Conservation (phyloP, 371 early-diverging fungal genomes). For the Mortierella sp. region DNA sequence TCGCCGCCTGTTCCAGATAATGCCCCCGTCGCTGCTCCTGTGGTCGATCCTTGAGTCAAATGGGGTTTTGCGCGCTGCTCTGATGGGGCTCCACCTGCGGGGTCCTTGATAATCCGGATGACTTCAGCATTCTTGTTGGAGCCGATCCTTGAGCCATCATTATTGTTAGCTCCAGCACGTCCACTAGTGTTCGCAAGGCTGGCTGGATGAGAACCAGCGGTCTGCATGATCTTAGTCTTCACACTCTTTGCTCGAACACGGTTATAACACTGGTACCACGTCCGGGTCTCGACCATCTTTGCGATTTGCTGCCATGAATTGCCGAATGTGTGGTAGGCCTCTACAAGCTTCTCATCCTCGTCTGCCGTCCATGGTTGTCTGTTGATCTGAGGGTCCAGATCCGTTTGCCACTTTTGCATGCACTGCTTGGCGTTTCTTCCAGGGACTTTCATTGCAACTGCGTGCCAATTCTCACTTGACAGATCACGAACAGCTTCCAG, state of each 20-base stretch:
- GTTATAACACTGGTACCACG: slow-evolving; percentile 54
- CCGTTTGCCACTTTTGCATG: slow-evolving; percentile 56
- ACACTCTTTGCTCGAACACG: slow-evolving; percentile 54
- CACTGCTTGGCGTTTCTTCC: slow-evolving; percentile 54
- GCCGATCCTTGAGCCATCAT: neutral
- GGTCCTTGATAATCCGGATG: slow-evolving; percentile 5
- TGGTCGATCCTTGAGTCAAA: neutral
- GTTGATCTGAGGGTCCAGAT: slow-evolving; percentile 52
- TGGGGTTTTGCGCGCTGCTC: neutral
- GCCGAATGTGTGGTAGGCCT: slow-evolving; percentile 50
- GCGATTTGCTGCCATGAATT: slow-evolving; percentile 56
- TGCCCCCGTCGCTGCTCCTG: neutral
- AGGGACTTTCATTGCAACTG: slow-evolving; percentile 48
- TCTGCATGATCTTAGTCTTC: slow-evolving; percentile 43
- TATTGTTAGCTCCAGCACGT: neutral
- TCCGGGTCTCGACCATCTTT: slow-evolving; percentile 52
- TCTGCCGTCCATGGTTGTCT: slow-evolving; percentile 44
- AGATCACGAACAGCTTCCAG: slow-evolving; percentile 45
- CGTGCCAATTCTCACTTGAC: slow-evolving; percentile 53
- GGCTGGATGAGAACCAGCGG: slow-evolving; percentile 32
- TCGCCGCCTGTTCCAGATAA: neutral
- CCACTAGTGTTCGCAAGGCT: slow-evolving; percentile 18
- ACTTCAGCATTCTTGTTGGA: slow-evolving; percentile 4
- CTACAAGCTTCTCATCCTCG: slow-evolving; percentile 47
- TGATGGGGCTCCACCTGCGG: neutral